Conservation (phyloP, 2,329 filamentous ascomycete genomes). For the Scortechinia acanthostroma region DNA sequence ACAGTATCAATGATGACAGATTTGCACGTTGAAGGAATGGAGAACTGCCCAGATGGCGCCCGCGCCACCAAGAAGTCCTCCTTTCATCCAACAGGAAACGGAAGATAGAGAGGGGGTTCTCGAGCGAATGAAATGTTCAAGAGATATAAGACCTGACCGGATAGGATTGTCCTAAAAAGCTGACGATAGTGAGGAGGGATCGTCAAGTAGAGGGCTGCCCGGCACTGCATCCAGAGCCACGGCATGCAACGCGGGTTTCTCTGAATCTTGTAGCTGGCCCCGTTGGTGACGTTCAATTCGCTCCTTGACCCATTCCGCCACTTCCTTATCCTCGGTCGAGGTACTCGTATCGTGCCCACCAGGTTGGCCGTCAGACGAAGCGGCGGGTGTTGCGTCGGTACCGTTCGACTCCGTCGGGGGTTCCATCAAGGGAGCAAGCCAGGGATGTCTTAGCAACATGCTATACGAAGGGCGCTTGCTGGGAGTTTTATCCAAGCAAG, state of each 20-base stretch:
- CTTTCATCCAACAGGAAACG: too few species aligned
- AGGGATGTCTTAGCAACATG: slow-evolving; percentile 81
- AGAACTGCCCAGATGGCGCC: too few species aligned
- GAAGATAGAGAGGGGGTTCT: too few species aligned
- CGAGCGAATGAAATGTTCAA: too few species aligned
- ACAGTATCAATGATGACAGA: too few species aligned
- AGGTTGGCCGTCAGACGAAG: too few species aligned
- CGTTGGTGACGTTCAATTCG: not conserved
- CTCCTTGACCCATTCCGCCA: not conserved
- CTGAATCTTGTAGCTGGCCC: not conserved
- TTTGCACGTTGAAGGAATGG: too few species aligned
- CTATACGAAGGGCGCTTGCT: slow-evolving; percentile 89
- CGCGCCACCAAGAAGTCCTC: too few species aligned
- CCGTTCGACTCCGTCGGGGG: slow-evolving; percentile 70
- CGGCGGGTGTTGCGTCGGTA: slow-evolving; percentile 50
- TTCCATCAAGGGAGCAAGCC: slow-evolving; percentile 72
- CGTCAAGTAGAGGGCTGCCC: not conserved
- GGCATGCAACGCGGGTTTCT: not conserved
- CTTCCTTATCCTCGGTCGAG: not conserved
- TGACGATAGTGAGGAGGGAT: too few species aligned
- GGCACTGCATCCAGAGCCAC: not conserved
- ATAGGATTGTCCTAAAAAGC: too few species aligned
- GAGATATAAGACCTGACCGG: too few species aligned
- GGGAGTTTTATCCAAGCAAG: slow-evolving; percentile 87
- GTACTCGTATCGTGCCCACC: not conserved